Base-by-base conservation (phyloP, 768 basidiomycete species). In the Agrocybe praecox region DNA sequence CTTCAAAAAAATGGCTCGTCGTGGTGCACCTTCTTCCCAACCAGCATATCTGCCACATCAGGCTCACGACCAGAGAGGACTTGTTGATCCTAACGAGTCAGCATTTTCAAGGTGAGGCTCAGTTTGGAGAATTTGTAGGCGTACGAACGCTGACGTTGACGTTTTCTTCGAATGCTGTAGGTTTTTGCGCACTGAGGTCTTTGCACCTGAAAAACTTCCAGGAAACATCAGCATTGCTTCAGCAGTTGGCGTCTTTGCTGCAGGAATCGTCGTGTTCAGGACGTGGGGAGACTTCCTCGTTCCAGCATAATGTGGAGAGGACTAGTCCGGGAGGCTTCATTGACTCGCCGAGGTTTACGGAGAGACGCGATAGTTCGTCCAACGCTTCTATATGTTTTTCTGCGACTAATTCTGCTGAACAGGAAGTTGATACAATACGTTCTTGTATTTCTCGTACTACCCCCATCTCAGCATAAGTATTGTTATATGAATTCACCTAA, bases 221-320 rank as follows among this genome's bases (percentile, higher is more conserved):
- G 91, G 91, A 56, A 94, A 93, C 68, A 63, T 92, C 66, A 89
- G 80, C 66, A 81, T 92, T 58, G 63, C 86, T 45, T 83, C 86
- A 8, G 87, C 87, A 18, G 73, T 87, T 7, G 76, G 79, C 6
- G 72, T 92, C 58, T 94, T 93, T 63, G 72, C 84, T 22, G 88
- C 83, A 24, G 89, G 90, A 2, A 85, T 94, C 55, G 70, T 86
- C 44, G 84, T 77, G 14, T 84, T 87, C 15, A 85, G 90, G 69
- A 83, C 83, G 42, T 96, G 89, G 82, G 92, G 92, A 11, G 89
- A 88, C 42, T 68, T 89, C 43, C 81, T 93, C 75, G 81, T 93
- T 7, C 89, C 89, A 44, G 84, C 62, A 45, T 65, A 52, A 56
- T 23, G 17, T 49, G 56, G 21, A 50, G 58, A 23, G 5, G 46